These are phyloP conservation scores for Pythium folliculosum DNA, from an alignment of 352 stramenopile genomes.

Conservation along the genomic window DNA sequence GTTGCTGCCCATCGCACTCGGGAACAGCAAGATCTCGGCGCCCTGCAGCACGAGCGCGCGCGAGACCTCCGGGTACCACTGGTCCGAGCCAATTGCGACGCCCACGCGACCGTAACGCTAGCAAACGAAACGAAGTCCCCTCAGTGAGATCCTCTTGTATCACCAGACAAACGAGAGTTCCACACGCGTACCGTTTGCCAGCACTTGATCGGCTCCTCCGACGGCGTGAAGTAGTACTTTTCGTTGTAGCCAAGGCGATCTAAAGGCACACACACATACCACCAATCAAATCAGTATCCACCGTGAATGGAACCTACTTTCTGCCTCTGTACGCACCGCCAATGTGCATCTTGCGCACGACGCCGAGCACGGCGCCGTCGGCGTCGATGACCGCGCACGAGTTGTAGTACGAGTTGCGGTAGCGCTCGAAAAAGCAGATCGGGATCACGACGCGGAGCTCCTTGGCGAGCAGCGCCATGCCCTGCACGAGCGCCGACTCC, in stretches of 20 bases:
- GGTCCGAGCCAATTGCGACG: constrained; percentile 90
- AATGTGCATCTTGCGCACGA: constrained; percentile 92
- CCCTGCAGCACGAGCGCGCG: constrained; percentile 87
- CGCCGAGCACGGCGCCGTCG: constrained; percentile 80
- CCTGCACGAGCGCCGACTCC: constrained; percentile 82
- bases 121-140: no score
- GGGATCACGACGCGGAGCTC: constrained; percentile 91
- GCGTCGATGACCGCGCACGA: constrained; percentile 91
- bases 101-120: constrained; percentile 87
- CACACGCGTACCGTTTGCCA: constrained; percentile 91
- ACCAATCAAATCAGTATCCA: no score
- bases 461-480: constrained; percentile 88
- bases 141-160: no score
- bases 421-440: constrained; percentile 92
- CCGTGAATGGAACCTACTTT: no score
- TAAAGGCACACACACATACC: constrained; percentile 18
- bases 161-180: no score
- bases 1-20: constrained; percentile 84
- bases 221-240: constrained; percentile 93
- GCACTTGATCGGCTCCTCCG: constrained; percentile 88
- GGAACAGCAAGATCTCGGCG: constrained; percentile 85
- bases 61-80: constrained; percentile 92
- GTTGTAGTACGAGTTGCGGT: constrained; percentile 93
- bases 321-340: constrained; percentile 64
- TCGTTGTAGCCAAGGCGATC: constrained; percentile 91